phyloP scores from a whole-genome alignment of 345 rosid genomes.

The Gossypium rotundifolium region DNA sequence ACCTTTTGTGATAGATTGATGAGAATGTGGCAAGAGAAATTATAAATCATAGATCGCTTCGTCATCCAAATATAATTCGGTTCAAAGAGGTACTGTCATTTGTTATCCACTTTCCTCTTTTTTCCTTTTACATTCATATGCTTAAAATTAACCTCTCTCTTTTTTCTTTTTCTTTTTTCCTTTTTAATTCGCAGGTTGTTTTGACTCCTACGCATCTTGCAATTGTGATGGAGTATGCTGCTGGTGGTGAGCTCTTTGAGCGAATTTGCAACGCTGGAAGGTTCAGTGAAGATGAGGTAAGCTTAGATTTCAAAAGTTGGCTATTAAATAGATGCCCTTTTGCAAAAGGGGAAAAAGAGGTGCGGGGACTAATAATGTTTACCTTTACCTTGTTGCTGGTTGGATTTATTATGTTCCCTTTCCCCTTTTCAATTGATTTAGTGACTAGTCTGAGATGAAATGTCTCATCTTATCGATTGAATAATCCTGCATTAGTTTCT shows the following conservation, averaged over 20 bases:
- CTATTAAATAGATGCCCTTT: not conserved
- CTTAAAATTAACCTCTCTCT: not conserved
- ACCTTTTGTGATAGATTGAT: conserved; percentile 49
- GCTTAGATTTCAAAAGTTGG: not conserved
- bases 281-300: conserved; percentile 85
- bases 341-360: not conserved
- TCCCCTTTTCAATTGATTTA: not conserved
- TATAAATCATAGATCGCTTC: conserved; percentile 75
- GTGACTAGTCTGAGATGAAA: not conserved
- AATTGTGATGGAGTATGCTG: conserved; percentile 88
- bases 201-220: conserved; percentile 49
- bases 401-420: not conserved
- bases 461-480: not conserved
- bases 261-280: conserved; percentile 81
- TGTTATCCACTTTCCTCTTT: not conserved
- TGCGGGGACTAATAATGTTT: not conserved
- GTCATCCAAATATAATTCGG: conserved; percentile 87
- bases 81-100: conserved; percentile 56
- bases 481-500: not conserved
- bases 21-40: conserved; percentile 89
- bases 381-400: not conserved
- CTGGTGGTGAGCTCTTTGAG: conserved; percentile 85
- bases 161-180: not conserved
- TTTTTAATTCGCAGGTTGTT: conserved; percentile 21
- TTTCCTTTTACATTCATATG: not conserved